Evolutionary conservation across 495 filamentous ascomycete species (phyloP).

Genomic region (Penicillium dipodomyicola): DNA sequence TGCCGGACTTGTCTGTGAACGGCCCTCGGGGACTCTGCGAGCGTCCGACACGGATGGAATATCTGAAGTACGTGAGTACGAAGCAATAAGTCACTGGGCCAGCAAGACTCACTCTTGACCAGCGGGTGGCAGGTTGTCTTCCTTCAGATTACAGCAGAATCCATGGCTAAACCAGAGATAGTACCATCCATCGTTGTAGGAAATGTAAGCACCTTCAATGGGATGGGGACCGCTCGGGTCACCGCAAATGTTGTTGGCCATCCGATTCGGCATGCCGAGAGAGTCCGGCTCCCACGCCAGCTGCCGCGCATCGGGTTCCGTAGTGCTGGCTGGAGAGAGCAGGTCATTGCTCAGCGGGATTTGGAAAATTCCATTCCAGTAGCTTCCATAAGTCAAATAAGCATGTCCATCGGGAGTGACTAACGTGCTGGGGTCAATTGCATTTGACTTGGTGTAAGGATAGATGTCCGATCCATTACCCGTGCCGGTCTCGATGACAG

Average conservation of each 20-base stretch:
- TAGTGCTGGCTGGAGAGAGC: conserved; percentile 28
- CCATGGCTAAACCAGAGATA: conserved; percentile 73
- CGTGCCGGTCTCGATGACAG: conserved; percentile 42
- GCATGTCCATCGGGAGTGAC: conserved; percentile 41
- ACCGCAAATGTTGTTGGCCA: conserved; percentile 33
- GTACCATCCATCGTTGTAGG: conserved; percentile 56
- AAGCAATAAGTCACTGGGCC: neutral
- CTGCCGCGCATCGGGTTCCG: conserved; percentile 31
- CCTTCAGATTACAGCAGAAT: conserved; percentile 61
- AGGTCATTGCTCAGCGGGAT: conserved; percentile 50
- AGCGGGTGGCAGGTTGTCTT: conserved; percentile 41
- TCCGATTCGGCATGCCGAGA: conserved; percentile 21
- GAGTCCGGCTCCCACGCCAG: conserved; percentile 35
- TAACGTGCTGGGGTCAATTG: conserved; percentile 69
- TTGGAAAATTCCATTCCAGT: conserved; percentile 71
- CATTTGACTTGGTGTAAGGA: conserved; percentile 59
- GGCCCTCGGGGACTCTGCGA: conserved; percentile 37
- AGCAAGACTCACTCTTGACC: conserved; percentile 58
- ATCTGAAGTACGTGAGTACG: conserved; percentile 24
- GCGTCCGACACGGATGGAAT: conserved; percentile 47
- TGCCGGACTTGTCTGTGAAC: conserved; percentile 40
- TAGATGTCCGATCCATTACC: conserved; percentile 43
- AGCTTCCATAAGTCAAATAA: conserved; percentile 66
- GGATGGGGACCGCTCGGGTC: conserved; percentile 38
- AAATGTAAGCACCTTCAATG: conserved; percentile 53